Percentiles rank a stretch among this genome's conserved stretches.
These are phyloP conservation scores for Debaryomycetaceae sp. DNA, from an alignment of 1,139 yeast species.

Conservation along the genomic window DNA sequence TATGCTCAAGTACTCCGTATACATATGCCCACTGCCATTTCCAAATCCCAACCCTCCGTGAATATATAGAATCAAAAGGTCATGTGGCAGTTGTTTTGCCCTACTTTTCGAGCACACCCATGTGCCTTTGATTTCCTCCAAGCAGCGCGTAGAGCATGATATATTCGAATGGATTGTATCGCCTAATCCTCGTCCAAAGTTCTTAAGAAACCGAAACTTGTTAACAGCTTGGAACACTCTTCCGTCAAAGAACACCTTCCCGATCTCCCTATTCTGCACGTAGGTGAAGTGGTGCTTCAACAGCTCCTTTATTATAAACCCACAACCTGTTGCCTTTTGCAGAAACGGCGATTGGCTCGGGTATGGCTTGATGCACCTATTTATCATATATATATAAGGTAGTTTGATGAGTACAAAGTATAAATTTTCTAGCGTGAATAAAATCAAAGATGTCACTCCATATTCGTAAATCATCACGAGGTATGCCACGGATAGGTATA, in stretches of 20 bases:
- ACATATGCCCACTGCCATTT: slow-evolving; percentile 9
- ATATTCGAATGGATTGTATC: slow-evolving; percentile 4
- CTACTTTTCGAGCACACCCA: slow-evolving; percentile 11
- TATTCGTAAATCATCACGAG: slow-evolving; percentile 5
- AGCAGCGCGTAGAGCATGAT: neutral
- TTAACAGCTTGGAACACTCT: slow-evolving; percentile 8
- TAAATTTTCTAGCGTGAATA: slow-evolving; percentile 5
- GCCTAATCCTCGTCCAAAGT: slow-evolving; percentile 12
- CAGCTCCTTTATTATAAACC: slow-evolving; percentile 8
- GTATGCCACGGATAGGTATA: slow-evolving; percentile 7
- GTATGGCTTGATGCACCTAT: slow-evolving; percentile 9
- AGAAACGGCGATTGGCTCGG: slow-evolving; percentile 9
- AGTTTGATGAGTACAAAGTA: slow-evolving; percentile 2
- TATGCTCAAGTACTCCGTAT: slow-evolving; percentile 11
- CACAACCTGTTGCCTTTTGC: slow-evolving; percentile 12
- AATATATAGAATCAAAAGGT: slow-evolving; percentile 10
- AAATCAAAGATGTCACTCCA: slow-evolving; percentile 5
- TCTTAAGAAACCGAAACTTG: slow-evolving; percentile 8
- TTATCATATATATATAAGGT: slow-evolving; percentile 7
- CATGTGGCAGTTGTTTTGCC: slow-evolving; percentile 3
- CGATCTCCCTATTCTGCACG: slow-evolving; percentile 1
- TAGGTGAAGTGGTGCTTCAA: slow-evolving; percentile 7
- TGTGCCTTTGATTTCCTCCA: slow-evolving; percentile 5
- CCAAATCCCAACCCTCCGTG: slow-evolving; percentile 12
- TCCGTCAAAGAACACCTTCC: slow-evolving; percentile 8